Percentiles rank a stretch among this genome's conserved stretches.
These are phyloP conservation scores for Linum usitatissimum DNA, from an alignment of 345 rosid genomes.

Conservation along the genomic window DNA sequence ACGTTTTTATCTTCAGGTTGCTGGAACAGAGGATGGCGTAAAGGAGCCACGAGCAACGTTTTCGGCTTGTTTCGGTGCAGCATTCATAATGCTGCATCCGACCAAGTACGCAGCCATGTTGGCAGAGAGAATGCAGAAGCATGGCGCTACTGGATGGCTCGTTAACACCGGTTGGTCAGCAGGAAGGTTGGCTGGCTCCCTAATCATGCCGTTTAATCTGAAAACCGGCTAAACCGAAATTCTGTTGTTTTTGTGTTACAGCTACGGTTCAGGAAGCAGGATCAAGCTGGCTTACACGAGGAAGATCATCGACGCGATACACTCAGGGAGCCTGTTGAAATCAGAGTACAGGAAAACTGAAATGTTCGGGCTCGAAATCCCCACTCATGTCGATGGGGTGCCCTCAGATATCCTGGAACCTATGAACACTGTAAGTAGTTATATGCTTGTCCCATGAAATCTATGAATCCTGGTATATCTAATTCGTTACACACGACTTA, in stretches of 20 bases:
- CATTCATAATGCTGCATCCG: constrained; percentile 30
- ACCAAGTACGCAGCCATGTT: constrained; percentile 28
- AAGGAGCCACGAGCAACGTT: constrained; percentile 31
- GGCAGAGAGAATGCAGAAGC: constrained; percentile 25
- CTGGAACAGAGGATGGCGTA: constrained; percentile 23
- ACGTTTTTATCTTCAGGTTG: constrained; percentile 15
- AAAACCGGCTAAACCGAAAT: too few relatives aligned
- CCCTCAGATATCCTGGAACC: constrained; percentile 86
- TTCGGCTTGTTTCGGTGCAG: constrained; percentile 27
- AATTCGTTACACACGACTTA: too few relatives aligned
- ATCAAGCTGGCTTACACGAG: constrained; percentile 26
- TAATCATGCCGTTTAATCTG: not conserved
- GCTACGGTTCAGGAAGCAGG: constrained; percentile 19
- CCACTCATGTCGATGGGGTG: constrained; percentile 59
- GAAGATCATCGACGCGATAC: constrained; percentile 22
- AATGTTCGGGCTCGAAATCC: constrained; percentile 80
- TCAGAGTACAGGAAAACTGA: constrained; percentile 30
- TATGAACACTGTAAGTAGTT: constrained; percentile 48
- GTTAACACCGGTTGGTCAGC: constrained; percentile 28
- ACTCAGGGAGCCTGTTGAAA: constrained; percentile 18
- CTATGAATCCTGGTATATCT: too few relatives aligned
- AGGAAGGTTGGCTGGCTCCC: constrained; percentile 11
- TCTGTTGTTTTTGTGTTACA: not conserved
- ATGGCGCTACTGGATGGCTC: constrained; percentile 28
- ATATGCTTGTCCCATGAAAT: not conserved